Percentiles rank a stretch among this genome's conserved stretches.
phyloP scores from a whole-genome alignment of 2,329 filamentous ascomycete genomes.

The Dothistroma septosporum region DNA sequence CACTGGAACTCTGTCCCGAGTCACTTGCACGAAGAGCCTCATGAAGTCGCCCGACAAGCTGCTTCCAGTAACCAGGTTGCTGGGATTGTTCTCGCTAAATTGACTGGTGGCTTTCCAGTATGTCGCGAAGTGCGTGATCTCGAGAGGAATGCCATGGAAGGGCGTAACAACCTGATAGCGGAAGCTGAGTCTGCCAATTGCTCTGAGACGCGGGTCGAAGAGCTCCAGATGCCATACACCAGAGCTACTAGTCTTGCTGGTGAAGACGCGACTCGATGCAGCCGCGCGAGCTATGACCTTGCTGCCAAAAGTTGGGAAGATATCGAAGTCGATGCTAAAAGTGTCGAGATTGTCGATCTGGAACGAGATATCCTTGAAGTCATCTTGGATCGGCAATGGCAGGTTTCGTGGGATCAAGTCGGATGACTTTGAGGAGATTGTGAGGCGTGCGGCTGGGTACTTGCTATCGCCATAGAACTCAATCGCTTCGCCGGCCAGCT shows the following conservation, averaged over 20 bases:
- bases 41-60: constrained; percentile 96
- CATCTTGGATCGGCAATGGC: constrained; percentile 91
- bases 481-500: constrained; percentile 67
- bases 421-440: constrained; percentile 92
- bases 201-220: constrained; percentile 84
- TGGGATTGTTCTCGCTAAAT: constrained; percentile 71
- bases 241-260: constrained; percentile 67
- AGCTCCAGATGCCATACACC: constrained; percentile 80
- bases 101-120: constrained; percentile 99
- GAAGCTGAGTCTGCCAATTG: constrained; percentile 92
- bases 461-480: constrained; percentile 97
- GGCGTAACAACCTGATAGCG: constrained; percentile 95
- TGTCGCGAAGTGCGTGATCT: constrained; percentile 96
- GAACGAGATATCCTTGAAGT: constrained; percentile 88
- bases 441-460: constrained; percentile 89
- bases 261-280: constrained; percentile 82
- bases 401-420: constrained; percentile 96
- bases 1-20: constrained; percentile 79
- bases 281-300: constrained; percentile 97
- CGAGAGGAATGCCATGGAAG: constrained; percentile 83
- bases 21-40: constrained; percentile 85
- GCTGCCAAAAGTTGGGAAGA: constrained; percentile 94
- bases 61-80: constrained; percentile 85
- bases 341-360: constrained; percentile 90
- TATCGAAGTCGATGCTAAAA: constrained; percentile 94